Base-by-base conservation (phyloP, 2,329 filamentous ascomycete genomes). In the Alternaria incomplexa region DNA sequence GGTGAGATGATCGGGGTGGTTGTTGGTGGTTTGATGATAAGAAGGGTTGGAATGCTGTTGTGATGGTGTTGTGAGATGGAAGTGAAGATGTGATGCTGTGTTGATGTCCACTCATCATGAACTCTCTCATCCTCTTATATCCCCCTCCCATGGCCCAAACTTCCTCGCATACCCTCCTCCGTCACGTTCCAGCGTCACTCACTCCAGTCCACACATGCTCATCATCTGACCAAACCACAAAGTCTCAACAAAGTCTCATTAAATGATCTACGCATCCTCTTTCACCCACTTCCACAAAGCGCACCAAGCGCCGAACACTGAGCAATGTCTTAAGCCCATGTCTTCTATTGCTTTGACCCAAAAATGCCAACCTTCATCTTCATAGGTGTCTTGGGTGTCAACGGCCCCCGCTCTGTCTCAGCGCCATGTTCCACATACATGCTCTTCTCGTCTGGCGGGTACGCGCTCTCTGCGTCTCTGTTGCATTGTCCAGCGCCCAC, bases 361-460 rank as follows among this genome's bases (percentile, higher is more conserved):
- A 65, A 62, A 9, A 62, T 55, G 23, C 55, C 55, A 17, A 65
- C 46, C 15, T 62, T 65, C 22, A 58, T 43, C 50, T 56, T 50
- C 26, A 47, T 44, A 46, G 54, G 45, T 12, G 30, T 62, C n/a
- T 46, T 58, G 9, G 55, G 55, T 17, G 55, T 51, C 9, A 58
- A 22, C 2, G 55, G 44, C 13, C 32, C 28, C 20, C 44, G 57
- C 30, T 46, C 56, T 28, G 20, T 43, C 9, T 22, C 48, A 32
- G 45, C 58, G 10, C 47, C 62, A 15, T 54, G 36, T 36, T 58
- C 51, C 23, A 25, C 15, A 55, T 54, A 51, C 36, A 57, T 47
- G 4, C 12, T 46, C 56, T 59, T 53, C 11, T 59, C 48, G 13
- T 59, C 56, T 5, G 36, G 23, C 4, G 36, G 32, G 25, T 43